Evolutionary conservation across 495 filamentous ascomycete genomes (phyloP).

Genomic region (Aspergillus nidulans): DNA sequence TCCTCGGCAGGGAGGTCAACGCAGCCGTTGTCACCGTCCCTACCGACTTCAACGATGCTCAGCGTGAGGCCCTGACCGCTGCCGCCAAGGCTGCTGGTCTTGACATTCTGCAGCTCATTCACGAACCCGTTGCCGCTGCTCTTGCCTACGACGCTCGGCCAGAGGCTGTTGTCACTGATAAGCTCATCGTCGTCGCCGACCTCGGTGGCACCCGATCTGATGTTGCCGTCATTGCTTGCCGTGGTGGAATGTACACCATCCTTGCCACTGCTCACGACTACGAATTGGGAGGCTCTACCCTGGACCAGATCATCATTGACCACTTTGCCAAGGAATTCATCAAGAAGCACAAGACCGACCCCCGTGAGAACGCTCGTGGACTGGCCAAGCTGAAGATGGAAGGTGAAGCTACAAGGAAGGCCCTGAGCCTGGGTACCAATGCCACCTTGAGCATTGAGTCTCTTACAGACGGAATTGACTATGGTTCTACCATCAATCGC

Average conservation of each 20-base stretch:
- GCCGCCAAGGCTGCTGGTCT: slow-evolving; percentile 78
- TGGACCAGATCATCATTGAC: slow-evolving; percentile 89
- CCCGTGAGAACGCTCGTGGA: slow-evolving; percentile 70
- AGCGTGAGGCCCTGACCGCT: slow-evolving; percentile 71
- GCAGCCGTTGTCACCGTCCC: slow-evolving; percentile 91
- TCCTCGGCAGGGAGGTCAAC: slow-evolving; percentile 84
- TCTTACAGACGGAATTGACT: slow-evolving; percentile 83
- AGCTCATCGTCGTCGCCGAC: slow-evolving; percentile 87
- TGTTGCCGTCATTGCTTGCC: slow-evolving; percentile 80
- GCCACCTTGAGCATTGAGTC: slow-evolving; percentile 88
- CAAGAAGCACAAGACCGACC: slow-evolving; percentile 89
- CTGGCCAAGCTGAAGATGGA: slow-evolving; percentile 91
- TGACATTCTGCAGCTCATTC: slow-evolving; percentile 87
- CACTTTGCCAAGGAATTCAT: slow-evolving; percentile 98
- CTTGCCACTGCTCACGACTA: slow-evolving; percentile 94
- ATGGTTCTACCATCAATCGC: slow-evolving; percentile 84
- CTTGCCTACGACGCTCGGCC: slow-evolving; percentile 89
- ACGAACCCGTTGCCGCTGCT: slow-evolving; percentile 86
- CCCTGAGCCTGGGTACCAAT: slow-evolving; percentile 79
- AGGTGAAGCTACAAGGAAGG: slow-evolving; percentile 83
- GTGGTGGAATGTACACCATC: slow-evolving; percentile 95
- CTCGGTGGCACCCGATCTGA: slow-evolving; percentile 91
- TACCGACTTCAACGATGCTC: slow-evolving; percentile 84
- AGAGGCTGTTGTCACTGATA: slow-evolving; percentile 70
- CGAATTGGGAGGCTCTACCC: slow-evolving; percentile 72